Evolutionary conservation across 1,284 basidiomycete species (phyloP), one percentile per base, ranked within the genome.

Genomic region (Heterobasidion parviporum): DNA sequence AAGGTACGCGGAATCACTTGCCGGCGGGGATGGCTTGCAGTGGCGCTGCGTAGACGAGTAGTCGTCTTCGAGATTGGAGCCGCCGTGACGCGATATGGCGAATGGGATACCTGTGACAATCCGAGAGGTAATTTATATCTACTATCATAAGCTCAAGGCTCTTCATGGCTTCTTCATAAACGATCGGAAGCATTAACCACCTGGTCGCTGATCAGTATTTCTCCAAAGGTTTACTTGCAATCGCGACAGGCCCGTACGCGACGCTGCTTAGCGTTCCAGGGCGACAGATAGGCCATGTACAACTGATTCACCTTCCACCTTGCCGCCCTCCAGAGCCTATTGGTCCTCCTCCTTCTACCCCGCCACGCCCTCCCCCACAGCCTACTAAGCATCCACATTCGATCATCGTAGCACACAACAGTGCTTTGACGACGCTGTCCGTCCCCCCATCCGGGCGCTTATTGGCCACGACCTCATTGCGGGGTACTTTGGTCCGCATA

Each of bases 61-160:
- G 82, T 94, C 20, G 80, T 89, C 35, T 98, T 92, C 67, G 78
- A 89, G 70, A 74, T 94, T 55, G 82, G 80, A 20, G 74, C 81
- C 53, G 72, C 74, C 49, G 72, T 86, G 41, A 74, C 73, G 64
- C 79, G 87, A 67, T 82, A 79, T 60, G 83, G 78, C 8, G 91
- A 93, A 71, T 97, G 89, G 82, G 91, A 94, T 61, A 98, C 94
- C 7, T 87, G 82, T 61, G 88, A 92, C 71, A 98, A 98, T 70
- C 83, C 85, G 55, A 74, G 80, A 76, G 94, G 94, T 92, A 63
- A 65, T 83, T 50, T 32, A 53, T 57, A 18, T 26, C 36, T 9
- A 5, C 3, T 48, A 3, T 16, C 6, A 44, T 14, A 26, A 26
- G 26, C 26, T 26, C 26, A 26, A 6, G 26, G 26, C 26, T 6